phyloP scores from a whole-genome alignment of 805 yeast species.

The Yamadazyma akitaensis region DNA sequence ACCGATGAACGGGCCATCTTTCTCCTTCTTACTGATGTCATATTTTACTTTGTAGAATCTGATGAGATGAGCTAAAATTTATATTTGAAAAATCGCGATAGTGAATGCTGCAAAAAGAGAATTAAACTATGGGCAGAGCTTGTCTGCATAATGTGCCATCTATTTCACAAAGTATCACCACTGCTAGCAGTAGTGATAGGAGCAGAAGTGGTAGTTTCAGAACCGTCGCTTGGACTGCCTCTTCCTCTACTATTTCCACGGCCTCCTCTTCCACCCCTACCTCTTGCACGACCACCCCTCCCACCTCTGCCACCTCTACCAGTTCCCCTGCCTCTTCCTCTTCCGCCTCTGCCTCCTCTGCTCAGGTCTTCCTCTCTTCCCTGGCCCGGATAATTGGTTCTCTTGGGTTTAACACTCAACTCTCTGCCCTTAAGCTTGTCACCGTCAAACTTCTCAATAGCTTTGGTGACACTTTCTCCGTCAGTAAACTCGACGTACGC shows the following conservation, averaged over 20 bases:
- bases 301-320: constrained; percentile 14
- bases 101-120: background rate
- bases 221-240: background rate
- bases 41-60: constrained; percentile 16
- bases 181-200: background rate
- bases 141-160: too few relatives aligned
- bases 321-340: constrained; percentile 22
- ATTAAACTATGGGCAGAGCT: background rate
- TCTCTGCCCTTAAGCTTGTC: constrained; percentile 44
- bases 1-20: constrained; percentile 74
- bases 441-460: constrained; percentile 43
- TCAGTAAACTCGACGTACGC: constrained; percentile 60
- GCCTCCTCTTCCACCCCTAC: background rate
- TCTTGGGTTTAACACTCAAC: constrained; percentile 46
- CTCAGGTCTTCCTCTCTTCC: constrained; percentile 30
- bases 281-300: constrained; percentile 7
- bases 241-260: background rate
- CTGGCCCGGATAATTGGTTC: constrained; percentile 52
- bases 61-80: constrained; percentile 4
- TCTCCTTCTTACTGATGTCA: constrained; percentile 81
- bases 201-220: background rate
- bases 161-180: background rate
- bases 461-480: constrained; percentile 40
- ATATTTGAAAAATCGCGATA: background rate
- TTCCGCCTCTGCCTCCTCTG: constrained; percentile 31